Evolutionary conservation across 805 yeast species (phyloP), one percentile per base, ranked within the genome.

Genomic region (Scheffersomyces amazonensis): DNA sequence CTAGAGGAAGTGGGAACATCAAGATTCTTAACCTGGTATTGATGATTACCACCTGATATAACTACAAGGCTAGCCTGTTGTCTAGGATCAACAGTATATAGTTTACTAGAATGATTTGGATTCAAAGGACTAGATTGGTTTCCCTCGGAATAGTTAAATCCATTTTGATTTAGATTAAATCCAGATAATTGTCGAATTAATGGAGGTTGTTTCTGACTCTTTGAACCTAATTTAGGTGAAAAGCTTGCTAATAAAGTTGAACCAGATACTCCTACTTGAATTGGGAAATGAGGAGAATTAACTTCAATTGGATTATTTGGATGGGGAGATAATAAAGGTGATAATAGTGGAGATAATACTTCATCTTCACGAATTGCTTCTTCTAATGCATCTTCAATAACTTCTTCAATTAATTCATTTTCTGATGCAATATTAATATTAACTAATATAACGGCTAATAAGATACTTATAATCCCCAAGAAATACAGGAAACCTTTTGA

Each of bases 281-380:
- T 49, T 29, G n/a, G 54, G 50, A 38, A 44, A 18, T 31, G 39
- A 27, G 30, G 30, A 5, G 41, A 20, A 22, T 19, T 25, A 39
- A 20, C 6, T 24, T 34, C 31, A 17, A 29, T 8, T n/a, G 17
- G 30, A 27, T 27, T 27, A 27, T 22, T 23, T 18, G 21, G 27
- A 5, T 20, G 31, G 2, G 60, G 40, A 8, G 44, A 51, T 36
- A 69, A 42, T 32, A 65, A 56, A 1, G 81, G 80, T 5, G 77
- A 66, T 28, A 76, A 54, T 1, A 73, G 44, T 1, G 79, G 78
- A 4, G 75, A 64, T 32, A 76, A 50, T 20, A 62, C 50, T 40
- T 69, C 77, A 47, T 76, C 78, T 20, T 64, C 54, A 18, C 51
- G 52, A 5, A 76, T 70, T 2, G 79, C 78, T 31, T 69, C 73